Base-by-base conservation (phyloP, 2,329 filamentous ascomycete species). In the Aspergillus flavus region DNA sequence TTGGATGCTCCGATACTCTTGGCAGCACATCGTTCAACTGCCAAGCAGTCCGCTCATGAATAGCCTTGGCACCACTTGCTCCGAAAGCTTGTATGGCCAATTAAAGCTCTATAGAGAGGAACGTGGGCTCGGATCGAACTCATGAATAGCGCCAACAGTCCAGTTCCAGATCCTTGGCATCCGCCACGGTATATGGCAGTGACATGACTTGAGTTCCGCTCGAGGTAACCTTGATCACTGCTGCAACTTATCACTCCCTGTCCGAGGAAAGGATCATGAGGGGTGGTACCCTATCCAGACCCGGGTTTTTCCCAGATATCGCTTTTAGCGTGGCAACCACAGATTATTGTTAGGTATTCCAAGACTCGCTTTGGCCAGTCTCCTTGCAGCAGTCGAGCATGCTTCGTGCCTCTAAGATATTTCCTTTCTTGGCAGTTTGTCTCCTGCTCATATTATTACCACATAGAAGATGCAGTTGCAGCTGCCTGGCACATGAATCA, bases 31-130 rank as follows among this genome's bases (percentile, higher is more conserved):
- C 16, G 28, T 16, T 59, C 32, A 39, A 9, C 12, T 41, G 56
- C 61, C 48, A 62, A 62, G 61, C 21, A 46, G 23, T 50, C 56
- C 28, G 57, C 56, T 19, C 52, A 23, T 26, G n/a, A 55, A 34
- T 12, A 28, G 5, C 14, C 52, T 55, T 55, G 52, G 52, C 52
- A 55, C n/a, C 34, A 39, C 32, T 28, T 55, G 32, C 32, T 26
- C 14, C 32, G 21, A 58, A 59, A 54, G 56, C 60, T 62, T 62
- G 21, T 45, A 19, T 48, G 30, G 56, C 61, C 61, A 62, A 62
- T 62, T 26, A 55, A 52, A 43, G 16, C 53, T 48, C 48, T 32
- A 59, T 48, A 9, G n/a, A 21, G 32, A 30, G 48, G 39, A 62
- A 59, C 61, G 61, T 62, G 61, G 54, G 52, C 50, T 34, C n/a